A percentile compares a stretch with the other conserved stretches of the same genome.
phyloP scores from a whole-genome alignment of 1,139 yeast species.

The Meyerozyma guilliermondii region DNA sequence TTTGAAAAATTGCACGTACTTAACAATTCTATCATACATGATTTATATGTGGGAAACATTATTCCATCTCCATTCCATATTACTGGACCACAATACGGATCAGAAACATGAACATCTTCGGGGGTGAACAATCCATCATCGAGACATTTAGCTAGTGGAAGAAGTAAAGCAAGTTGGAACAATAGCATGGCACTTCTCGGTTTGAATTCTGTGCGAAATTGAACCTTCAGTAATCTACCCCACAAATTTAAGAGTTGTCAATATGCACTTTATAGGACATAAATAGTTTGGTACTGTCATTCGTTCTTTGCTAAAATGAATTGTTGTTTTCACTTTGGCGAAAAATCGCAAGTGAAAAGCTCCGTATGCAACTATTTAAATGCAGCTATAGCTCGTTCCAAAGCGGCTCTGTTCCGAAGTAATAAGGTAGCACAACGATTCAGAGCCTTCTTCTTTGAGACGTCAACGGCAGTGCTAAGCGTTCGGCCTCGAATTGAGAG shows the following conservation, averaged over 20 bases:
- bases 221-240: no score
- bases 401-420: background rate
- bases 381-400: background rate
- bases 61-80: background rate
- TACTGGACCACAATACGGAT: background rate
- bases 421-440: background rate
- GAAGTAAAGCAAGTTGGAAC: background rate
- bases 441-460: conserved; percentile 32
- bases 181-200: no score
- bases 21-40: background rate
- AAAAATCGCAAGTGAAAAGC: no score
- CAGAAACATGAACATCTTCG: background rate
- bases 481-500: conserved; percentile 31
- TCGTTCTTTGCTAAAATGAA: no score
- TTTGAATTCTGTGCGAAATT: no score
- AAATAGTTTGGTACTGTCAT: no score
- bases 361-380: background rate
- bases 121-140: background rate
- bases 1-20: background rate
- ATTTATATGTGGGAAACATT: background rate
- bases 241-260: no score
- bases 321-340: no score
- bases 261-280: no score
- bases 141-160: background rate
- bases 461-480: conserved; percentile 36